Percentiles rank a stretch among this genome's conserved stretches.
These are phyloP conservation scores for Phialemonium atrogriseum DNA, from an alignment of 2,329 filamentous ascomycete genomes.

Conservation along the genomic window DNA sequence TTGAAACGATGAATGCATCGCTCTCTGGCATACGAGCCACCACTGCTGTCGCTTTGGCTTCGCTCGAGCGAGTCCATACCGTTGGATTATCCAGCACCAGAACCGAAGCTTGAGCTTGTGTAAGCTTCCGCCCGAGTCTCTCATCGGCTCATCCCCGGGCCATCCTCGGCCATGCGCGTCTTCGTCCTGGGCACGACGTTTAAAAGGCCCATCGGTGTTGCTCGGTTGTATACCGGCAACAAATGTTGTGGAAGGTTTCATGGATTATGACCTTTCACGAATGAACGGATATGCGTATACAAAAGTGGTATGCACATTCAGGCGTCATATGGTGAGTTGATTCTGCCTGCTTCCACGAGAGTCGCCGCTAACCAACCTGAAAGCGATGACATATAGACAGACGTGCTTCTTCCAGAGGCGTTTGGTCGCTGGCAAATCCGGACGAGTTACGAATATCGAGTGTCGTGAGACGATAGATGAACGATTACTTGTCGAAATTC, in stretches of 20 bases:
- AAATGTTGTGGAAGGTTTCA: conserved; percentile 3
- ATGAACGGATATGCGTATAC: conserved; percentile 2
- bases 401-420: conserved; percentile 4
- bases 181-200: conserved; percentile 16
- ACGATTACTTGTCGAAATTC: conserved; percentile 6
- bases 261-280: conserved; percentile 2
- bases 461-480: conserved; percentile 3
- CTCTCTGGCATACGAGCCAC: too few relatives aligned
- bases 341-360: neutral
- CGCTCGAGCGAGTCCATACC: too few relatives aligned
- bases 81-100: too few relatives aligned
- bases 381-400: conserved; percentile 1
- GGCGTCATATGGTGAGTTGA: conserved; percentile 1
- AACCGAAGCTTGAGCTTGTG: neutral
- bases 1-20: too few relatives aligned
- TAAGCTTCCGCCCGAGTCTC: neutral
- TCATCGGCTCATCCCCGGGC: too few relatives aligned
- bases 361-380: neutral
- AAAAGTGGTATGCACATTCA: conserved; percentile 1
- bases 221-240: neutral
- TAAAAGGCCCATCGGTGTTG: conserved; percentile 12
- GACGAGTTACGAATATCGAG: conserved; percentile 6
- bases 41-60: too few relatives aligned
- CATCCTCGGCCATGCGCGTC: too few relatives aligned
- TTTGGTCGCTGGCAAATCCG: conserved; percentile 2